Base-by-base conservation (phyloP, 169 alveolate species). In the Cyclospora cayetanensis region DNA sequence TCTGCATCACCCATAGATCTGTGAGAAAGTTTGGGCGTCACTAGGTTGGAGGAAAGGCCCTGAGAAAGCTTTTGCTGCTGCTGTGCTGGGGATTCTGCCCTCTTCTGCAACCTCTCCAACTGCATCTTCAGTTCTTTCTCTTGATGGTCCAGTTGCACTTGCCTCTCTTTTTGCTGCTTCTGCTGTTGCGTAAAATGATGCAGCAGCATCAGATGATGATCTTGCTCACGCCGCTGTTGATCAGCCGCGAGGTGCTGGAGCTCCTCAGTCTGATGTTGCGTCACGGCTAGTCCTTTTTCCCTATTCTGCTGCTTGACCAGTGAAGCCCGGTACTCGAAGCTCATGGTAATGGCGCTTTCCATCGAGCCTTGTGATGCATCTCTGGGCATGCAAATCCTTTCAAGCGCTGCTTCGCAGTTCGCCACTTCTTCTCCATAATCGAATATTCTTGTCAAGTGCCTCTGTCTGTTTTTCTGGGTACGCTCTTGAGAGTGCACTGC, bases 261-360 rank as follows among this genome's bases (percentile, higher is more conserved):
- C 77, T 65, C 43, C 77, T 65, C 43, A 42, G 2, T 42, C 80
- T 68, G 80, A 42, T 31, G 80, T 46, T 2, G 80, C 80, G n/a
- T n/a, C n/a, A n/a, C n/a, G n/a, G n/a, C n/a, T n/a, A n/a, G n/a
- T n/a, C n/a, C n/a, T n/a, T n/a, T n/a, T n/a, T n/a, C n/a, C n/a
- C n/a, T n/a, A n/a, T 68, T 42, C 80, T 68, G 80, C 80, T 31
- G 80, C 80, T 68, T 42, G 52, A 34, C 31, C 46, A 1, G 52
- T 46, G 1, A 15, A 4, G 80, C 18, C 80, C 80, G 29, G 50
- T 68, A 39, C 80, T 68, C 46, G 80, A 68, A 68, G 80, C 35
- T 68, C 52, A 68, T 25, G n/a, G 80, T 68, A 18, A 68, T 31
- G 7, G 80, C 80, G 29, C 46, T 68, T 31, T 68, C 52, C 46